These are phyloP conservation scores for Talaromyces sp. DNA, from an alignment of 2,329 filamentous ascomycete genomes.

Conservation along the genomic window DNA sequence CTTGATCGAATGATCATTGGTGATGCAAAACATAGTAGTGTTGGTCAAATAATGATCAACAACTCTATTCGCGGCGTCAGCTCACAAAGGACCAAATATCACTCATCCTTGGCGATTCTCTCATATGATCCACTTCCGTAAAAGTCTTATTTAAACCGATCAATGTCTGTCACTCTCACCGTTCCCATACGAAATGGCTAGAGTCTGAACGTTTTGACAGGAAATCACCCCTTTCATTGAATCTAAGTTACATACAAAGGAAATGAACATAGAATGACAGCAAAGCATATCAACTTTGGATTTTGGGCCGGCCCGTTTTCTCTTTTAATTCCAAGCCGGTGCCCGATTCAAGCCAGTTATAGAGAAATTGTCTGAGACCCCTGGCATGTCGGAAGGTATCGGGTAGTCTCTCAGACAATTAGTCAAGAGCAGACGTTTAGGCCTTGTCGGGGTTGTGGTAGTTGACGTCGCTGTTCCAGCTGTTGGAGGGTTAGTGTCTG, in stretches of 20 bases:
- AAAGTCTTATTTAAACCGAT: background rate
- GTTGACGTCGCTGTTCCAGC: slow-evolving; percentile 95
- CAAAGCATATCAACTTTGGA: slow-evolving; percentile 11
- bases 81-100: background rate
- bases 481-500: slow-evolving; percentile 32
- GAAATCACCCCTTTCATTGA: slow-evolving; percentile 13
- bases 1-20: background rate
- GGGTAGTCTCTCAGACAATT: background rate
- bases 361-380: background rate
- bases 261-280: slow-evolving; percentile 16
- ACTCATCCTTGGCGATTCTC: too few relatives aligned
- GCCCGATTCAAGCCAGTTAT: slow-evolving; percentile 3
- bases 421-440: background rate
- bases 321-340: background rate
- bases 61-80: background rate
- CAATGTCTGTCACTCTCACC: background rate
- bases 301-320: background rate
- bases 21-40: background rate
- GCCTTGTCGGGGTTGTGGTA: slow-evolving; percentile 90
- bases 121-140: too few relatives aligned
- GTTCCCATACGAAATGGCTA: background rate
- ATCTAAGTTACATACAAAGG: slow-evolving; percentile 20
- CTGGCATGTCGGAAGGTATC: background rate
- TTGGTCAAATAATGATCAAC: background rate
- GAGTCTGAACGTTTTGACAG: background rate